Percentiles rank a stretch among this genome's conserved stretches.
phyloP scores from a whole-genome alignment of 345 rosid genomes.

The Gossypium arboreum region DNA sequence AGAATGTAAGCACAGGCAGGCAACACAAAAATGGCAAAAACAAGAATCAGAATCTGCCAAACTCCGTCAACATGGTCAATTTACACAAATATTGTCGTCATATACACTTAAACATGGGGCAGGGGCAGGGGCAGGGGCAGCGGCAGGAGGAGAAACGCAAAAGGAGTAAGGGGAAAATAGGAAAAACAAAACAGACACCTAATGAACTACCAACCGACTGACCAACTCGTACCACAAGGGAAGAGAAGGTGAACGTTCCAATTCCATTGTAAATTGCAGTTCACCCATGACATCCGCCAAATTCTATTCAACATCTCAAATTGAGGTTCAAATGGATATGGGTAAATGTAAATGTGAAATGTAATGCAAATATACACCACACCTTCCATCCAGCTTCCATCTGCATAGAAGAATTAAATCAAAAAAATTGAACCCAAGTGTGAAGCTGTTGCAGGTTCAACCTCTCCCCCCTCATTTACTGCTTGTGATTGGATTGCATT shows the following conservation, averaged over 20 bases:
- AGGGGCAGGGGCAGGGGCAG: neutral
- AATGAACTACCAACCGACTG: slow-evolving; percentile 2
- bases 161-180: neutral
- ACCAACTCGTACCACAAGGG: neutral
- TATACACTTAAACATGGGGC: slow-evolving; percentile 34
- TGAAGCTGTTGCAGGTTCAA: slow-evolving; percentile 26
- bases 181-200: neutral
- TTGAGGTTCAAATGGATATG: no score
- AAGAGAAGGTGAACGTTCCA: neutral
- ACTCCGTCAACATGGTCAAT: slow-evolving; percentile 7
- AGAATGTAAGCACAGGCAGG: slow-evolving; percentile 15
- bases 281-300: neutral
- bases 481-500: slow-evolving; percentile 7
- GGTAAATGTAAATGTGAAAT: no score
- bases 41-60: neutral
- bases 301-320: neutral
- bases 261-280: neutral
- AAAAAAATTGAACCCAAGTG: neutral
- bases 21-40: slow-evolving; percentile 23
- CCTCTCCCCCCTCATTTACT: slow-evolving; percentile 9
- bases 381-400: slow-evolving; percentile 1
- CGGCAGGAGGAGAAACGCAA: slow-evolving; percentile 14
- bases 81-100: slow-evolving; percentile 40
- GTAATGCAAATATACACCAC: neutral
- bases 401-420: slow-evolving; percentile 44